Conservation (phyloP, 1,139 yeast species). For the Schizosaccharomyces versatilis region DNA sequence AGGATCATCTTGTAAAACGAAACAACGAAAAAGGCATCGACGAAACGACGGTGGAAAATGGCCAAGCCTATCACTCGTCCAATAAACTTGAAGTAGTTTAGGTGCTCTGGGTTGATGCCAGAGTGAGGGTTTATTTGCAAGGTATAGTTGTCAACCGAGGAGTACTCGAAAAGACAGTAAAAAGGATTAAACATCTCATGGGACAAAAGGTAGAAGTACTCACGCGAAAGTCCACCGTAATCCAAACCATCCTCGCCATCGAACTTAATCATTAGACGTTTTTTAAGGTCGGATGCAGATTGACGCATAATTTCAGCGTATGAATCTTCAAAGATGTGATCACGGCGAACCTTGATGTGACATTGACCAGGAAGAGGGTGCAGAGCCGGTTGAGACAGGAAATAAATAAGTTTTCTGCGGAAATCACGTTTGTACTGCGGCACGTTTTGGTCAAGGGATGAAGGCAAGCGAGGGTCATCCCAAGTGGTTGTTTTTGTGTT, state of each 20-base stretch:
- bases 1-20: slow-evolving; percentile 96
- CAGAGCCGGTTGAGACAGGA: slow-evolving; percentile 93
- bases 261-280: slow-evolving; percentile 89
- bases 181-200: slow-evolving; percentile 98
- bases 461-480: slow-evolving; percentile 98
- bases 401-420: slow-evolving; percentile 87
- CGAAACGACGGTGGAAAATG: slow-evolving; percentile 89
- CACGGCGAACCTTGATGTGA: slow-evolving; percentile 91
- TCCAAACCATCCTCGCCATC: slow-evolving; percentile 98
- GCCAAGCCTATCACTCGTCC: slow-evolving; percentile 97
- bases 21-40: slow-evolving; percentile 95
- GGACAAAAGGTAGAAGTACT: slow-evolving; percentile 80
- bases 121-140: slow-evolving; percentile 93
- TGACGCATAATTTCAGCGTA: slow-evolving; percentile 97
- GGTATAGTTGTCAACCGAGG: slow-evolving; percentile 94
- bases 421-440: slow-evolving; percentile 98
- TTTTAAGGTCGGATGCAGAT: slow-evolving; percentile 91
- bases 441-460: slow-evolving; percentile 88
- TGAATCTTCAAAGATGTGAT: slow-evolving; percentile 88
- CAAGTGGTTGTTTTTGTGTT: slow-evolving; percentile 96
- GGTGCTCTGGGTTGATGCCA: slow-evolving; percentile 93
- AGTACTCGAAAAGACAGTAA: slow-evolving; percentile 87
- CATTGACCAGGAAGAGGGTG: slow-evolving; percentile 96
- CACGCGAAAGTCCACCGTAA: slow-evolving; percentile 97
- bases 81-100: slow-evolving; percentile 89